phyloP scores from a whole-genome alignment of 257 asterid genomes.

The Salvia miltiorrhiza region DNA sequence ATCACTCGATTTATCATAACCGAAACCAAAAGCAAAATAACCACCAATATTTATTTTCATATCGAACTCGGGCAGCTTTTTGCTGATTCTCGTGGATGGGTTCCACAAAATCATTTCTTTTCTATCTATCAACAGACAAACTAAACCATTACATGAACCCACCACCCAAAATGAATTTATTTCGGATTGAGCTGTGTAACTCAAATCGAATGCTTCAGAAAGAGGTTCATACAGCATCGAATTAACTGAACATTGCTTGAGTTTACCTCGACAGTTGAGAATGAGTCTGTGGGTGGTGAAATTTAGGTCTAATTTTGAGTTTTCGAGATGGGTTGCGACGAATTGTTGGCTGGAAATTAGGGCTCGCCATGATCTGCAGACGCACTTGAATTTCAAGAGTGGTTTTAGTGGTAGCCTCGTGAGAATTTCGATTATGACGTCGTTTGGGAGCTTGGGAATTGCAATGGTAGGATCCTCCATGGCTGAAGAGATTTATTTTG shows the following conservation, averaged over 20 bases:
- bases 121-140: constrained; percentile 30
- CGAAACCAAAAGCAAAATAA: constrained; percentile 38
- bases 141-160: constrained; percentile 60
- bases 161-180: constrained; percentile 6
- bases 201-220: constrained; percentile 1
- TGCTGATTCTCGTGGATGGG: constrained; percentile 40
- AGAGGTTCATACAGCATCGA: constrained; percentile 34
- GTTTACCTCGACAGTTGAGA: constrained; percentile 7
- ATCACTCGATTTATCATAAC: constrained; percentile 40
- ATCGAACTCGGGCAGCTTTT: constrained; percentile 37
- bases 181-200: constrained; percentile 6
- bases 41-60: neutral
- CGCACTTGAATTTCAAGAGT: constrained; percentile 43
- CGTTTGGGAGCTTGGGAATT: constrained; percentile 40
- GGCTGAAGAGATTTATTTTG: neutral
- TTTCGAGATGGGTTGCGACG: constrained; percentile 31
- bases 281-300: constrained; percentile 22
- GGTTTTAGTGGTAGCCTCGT: constrained; percentile 45
- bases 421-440: constrained; percentile 47
- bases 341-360: constrained; percentile 39
- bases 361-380: constrained; percentile 49
- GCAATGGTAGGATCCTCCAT: constrained; percentile 15
- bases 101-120: constrained; percentile 41
- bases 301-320: neutral
- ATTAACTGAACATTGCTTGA: constrained; percentile 28